Percentiles rank a stretch among this genome's conserved stretches.
These are phyloP conservation scores for Durotheca rogersii DNA, from an alignment of 495 filamentous ascomycete genomes.

Conservation along the genomic window DNA sequence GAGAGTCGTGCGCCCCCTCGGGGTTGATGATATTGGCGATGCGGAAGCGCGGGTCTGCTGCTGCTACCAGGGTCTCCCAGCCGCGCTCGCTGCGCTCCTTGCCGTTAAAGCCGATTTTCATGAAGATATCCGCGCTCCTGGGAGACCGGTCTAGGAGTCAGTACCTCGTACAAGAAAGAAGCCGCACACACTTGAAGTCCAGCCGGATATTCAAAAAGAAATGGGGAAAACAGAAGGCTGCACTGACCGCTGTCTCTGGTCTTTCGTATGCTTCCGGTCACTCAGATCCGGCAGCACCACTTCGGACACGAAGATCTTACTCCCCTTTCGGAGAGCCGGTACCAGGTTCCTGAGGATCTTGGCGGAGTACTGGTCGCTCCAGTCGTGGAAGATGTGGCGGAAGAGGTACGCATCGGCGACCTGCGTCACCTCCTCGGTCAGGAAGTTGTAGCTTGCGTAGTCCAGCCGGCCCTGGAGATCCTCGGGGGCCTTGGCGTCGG, in stretches of 20 bases:
- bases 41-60: constrained; percentile 26
- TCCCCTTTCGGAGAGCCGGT: constrained; percentile 51
- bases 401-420: constrained; percentile 53
- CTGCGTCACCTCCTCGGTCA: constrained; percentile 48
- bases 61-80: constrained; percentile 27
- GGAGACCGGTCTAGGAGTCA: background rate
- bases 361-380: constrained; percentile 54
- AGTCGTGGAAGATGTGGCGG: constrained; percentile 58
- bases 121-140: constrained; percentile 25
- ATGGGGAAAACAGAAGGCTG: background rate
- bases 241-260: constrained; percentile 24
- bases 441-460: constrained; percentile 55
- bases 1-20: constrained; percentile 20
- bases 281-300: constrained; percentile 43
- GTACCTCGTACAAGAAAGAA: background rate
- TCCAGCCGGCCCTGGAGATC: constrained; percentile 40
- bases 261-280: constrained; percentile 6
- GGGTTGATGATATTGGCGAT: constrained; percentile 24
- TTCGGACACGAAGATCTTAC: constrained; percentile 50
- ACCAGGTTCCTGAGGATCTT: constrained; percentile 53
- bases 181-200: background rate
- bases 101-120: constrained; percentile 31
- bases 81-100: constrained; percentile 28
- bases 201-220: background rate
- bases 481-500: constrained; percentile 24